Evolutionary conservation across 495 filamentous ascomycete species (phyloP), one percentile per base, ranked within the genome.

Genomic region (Penicillium soppii): DNA sequence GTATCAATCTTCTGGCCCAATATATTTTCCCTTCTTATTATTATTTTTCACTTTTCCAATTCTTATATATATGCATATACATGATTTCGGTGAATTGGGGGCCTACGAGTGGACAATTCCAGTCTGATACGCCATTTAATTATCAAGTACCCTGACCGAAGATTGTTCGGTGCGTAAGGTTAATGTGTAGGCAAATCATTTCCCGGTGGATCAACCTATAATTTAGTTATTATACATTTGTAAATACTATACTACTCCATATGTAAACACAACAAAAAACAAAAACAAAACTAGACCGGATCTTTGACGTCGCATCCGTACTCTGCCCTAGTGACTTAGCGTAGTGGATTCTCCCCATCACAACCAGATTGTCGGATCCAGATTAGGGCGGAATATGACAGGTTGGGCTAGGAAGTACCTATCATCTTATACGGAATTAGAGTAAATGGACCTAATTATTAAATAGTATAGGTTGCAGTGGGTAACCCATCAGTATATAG

Each of bases 361-460:
- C 59, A 59, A 56, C 59, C 59, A 59, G 13, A 50, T 42, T 53
- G 43, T 54, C 55, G 59, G 59, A 62, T 62, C 48, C 39, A 29
- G 55, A 50, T 55, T 54, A 46, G 43, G 54, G 51, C 48, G 52
- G 33, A 62, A 57, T 50, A 36, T 43, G 47, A 47, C 35, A 29
- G 40, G 25, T 52, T 20, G 6, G 39, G 49, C 15, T 23, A 27
- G n/a, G n/a, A n/a, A n/a, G n/a, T n/a, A n/a, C n/a, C n/a, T n/a
- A n/a, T n/a, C n/a, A n/a, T n/a, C n/a, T n/a, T n/a, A n/a, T n/a
- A n/a, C n/a, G n/a, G n/a, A n/a, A n/a, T n/a, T n/a, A n/a, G n/a
- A n/a, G n/a, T n/a, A n/a, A n/a, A n/a, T n/a, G n/a, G n/a, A n/a
- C n/a, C n/a, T n/a, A n/a, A n/a, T n/a, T n/a, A n/a, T n/a, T n/a